Evolutionary conservation across 2,329 filamentous ascomycete species (phyloP).

Genomic region (Diaporthe sp.): DNA sequence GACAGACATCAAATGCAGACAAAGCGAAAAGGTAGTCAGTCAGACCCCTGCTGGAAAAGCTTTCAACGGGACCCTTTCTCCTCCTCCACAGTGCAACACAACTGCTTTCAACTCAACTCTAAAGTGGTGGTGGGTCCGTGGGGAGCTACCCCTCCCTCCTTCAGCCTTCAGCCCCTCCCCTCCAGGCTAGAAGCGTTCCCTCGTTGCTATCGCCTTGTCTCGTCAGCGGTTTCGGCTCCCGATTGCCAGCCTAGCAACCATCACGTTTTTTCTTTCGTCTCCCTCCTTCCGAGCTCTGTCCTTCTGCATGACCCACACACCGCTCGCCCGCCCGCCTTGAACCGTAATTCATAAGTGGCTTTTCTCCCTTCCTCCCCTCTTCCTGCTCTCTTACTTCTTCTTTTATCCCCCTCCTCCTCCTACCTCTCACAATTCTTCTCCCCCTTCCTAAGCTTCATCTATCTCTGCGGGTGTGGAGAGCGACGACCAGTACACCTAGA

Average conservation of each 20-base stretch:
- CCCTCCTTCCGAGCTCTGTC: constrained; percentile 6
- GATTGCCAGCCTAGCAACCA: constrained; percentile 12
- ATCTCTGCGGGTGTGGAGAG: constrained; percentile 35
- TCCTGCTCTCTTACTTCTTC: constrained; percentile 11
- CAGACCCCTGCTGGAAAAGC: constrained; percentile 21
- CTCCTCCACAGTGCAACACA: constrained; percentile 2
- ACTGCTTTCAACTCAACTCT: neutral
- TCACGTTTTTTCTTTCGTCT: constrained; percentile 1
- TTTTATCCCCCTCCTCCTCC: constrained; percentile 24
- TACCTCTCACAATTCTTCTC: constrained; percentile 27
- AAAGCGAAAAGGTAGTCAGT: neutral
- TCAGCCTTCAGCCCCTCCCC: constrained; percentile 24
- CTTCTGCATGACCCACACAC: constrained; percentile 26
- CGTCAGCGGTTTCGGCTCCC: constrained; percentile 29
- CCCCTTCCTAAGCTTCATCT: constrained; percentile 29
- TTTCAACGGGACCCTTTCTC: neutral
- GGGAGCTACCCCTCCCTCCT: constrained; percentile 23
- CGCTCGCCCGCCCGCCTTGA: constrained; percentile 25
- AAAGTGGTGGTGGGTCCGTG: constrained; percentile 21
- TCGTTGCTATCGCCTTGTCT: constrained; percentile 9
- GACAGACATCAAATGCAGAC: neutral
- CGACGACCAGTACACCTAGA: neutral
- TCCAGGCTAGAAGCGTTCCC: constrained; percentile 4
- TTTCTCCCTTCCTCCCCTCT: constrained; percentile 13
- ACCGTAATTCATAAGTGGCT: constrained; percentile 31